Percentiles rank a stretch among this genome's conserved stretches.
phyloP scores from a whole-genome alignment of 192 early-diverging fungal species.

The Coemansia sp. region DNA sequence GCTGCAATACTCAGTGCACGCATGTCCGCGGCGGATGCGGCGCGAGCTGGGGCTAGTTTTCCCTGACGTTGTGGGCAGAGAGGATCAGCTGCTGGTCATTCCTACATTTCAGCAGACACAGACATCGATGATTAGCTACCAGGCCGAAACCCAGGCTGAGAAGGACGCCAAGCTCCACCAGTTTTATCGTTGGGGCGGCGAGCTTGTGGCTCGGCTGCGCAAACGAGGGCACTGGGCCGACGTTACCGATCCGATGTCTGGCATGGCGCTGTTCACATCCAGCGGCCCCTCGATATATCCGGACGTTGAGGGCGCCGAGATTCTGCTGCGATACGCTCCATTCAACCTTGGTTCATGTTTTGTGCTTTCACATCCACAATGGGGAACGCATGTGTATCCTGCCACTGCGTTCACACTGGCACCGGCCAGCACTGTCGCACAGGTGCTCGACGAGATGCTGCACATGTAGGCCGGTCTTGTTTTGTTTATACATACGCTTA shows the following conservation, averaged over 20 bases:
- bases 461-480: no score
- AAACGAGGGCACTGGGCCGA: conserved; percentile 78
- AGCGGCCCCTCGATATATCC: conserved; percentile 79
- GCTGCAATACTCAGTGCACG: conserved; percentile 46
- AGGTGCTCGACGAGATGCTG: conserved; percentile 27
- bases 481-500: no score
- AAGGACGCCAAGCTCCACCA: conserved; percentile 79
- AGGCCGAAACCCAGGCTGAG: conserved; percentile 66
- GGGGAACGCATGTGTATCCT: conserved; percentile 89
- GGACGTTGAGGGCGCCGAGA: conserved; percentile 78
- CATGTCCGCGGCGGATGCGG: conserved; percentile 52
- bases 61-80: conserved; percentile 51
- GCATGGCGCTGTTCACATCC: conserved; percentile 60
- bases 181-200: conserved; percentile 70
- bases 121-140: conserved; percentile 74
- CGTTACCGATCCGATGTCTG: conserved; percentile 87
- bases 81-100: conserved; percentile 63
- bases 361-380: conserved; percentile 79
- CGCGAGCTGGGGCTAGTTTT: conserved; percentile 73
- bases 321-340: conserved; percentile 71
- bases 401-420: conserved; percentile 81
- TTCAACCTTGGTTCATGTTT: conserved; percentile 80
- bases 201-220: conserved; percentile 54
- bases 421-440: conserved; percentile 52
- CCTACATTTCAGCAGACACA: conserved; percentile 75